Percentiles rank a stretch among this genome's conserved stretches.
phyloP scores from a whole-genome alignment of 2,329 filamentous ascomycete species.

The Xylaria arbuscula region DNA sequence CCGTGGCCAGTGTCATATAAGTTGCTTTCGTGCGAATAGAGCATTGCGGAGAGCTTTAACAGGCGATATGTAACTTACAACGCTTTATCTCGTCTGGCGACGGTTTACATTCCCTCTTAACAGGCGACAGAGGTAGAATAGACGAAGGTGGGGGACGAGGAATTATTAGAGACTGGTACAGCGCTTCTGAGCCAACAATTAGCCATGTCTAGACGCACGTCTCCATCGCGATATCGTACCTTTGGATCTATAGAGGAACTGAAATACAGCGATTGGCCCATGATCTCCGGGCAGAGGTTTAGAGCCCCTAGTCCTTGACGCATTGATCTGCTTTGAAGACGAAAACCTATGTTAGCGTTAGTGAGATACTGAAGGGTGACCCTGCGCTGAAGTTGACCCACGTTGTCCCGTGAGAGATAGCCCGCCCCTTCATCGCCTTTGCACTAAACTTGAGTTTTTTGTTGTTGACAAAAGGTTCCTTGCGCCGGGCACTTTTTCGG shows the following conservation, averaged over 20 bases:
- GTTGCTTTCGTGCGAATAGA: neutral
- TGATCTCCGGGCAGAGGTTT: slow-evolving; percentile 26
- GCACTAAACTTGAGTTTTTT: slow-evolving; percentile 44
- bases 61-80: no score
- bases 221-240: slow-evolving; percentile 36
- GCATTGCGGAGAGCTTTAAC: neutral
- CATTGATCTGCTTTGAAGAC: neutral
- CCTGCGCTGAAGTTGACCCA: slow-evolving; percentile 34
- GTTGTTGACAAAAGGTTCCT: neutral
- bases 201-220: neutral
- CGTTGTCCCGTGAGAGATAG: slow-evolving; percentile 50
- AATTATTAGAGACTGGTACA: slow-evolving; percentile 48
- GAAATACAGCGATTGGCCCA: slow-evolving; percentile 46
- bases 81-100: slow-evolving; percentile 43
- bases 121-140: slow-evolving; percentile 37
- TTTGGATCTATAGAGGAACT: slow-evolving; percentile 51
- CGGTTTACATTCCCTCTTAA: slow-evolving; percentile 35
- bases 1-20: neutral
- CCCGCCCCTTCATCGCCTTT: slow-evolving; percentile 50
- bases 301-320: neutral
- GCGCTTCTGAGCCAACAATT: slow-evolving; percentile 42
- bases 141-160: slow-evolving; percentile 42
- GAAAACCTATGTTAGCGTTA: slow-evolving; percentile 29
- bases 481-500: neutral
- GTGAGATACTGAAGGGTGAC: neutral